phyloP scores from a whole-genome alignment of 164 flowering plant species.

The grape (Vitis vinifera) region ASM3070453v1 NC_081814.1:12799501-12800000 shows the following conservation, averaged over 20 bases:
- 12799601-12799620: conserved; percentile 73
- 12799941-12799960: too few species aligned
- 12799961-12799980: too few species aligned
- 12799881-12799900: too few species aligned
- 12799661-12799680: conserved; percentile 45
- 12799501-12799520: conserved; percentile 97
- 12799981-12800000: too few species aligned
- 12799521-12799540: conserved; percentile 92
- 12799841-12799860: not conserved
- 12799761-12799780: not conserved
- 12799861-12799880: too few species aligned
- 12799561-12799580: conserved; percentile 92
- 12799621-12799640: conserved; percentile 74
- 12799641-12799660: conserved; percentile 40
- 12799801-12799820: not conserved
- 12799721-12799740: conserved; percentile 38
- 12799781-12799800: not conserved
- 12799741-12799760: too few species aligned
- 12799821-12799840: not conserved
- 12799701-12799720: conserved; percentile 47
- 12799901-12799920: too few species aligned
- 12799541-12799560: conserved; percentile 90
- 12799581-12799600: conserved; percentile 70
- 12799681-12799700: conserved; percentile 46
- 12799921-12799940: too few species aligned